phyloP scores from a whole-genome alignment of 495 filamentous ascomycete species.

The Daldinia concentrica region DNA sequence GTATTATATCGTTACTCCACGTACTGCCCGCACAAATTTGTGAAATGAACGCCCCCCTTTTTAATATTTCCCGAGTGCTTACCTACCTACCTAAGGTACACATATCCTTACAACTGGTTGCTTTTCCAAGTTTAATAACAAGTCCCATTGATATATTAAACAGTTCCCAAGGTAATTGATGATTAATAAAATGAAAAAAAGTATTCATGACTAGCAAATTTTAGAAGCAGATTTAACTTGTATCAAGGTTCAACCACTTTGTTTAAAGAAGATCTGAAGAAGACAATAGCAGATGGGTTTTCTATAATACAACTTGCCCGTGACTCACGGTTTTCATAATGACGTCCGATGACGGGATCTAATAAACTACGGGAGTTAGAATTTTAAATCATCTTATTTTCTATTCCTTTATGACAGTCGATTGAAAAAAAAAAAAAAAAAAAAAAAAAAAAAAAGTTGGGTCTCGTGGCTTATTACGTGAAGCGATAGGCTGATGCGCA shows the following conservation, averaged over 20 bases:
- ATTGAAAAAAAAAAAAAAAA: conserved; percentile 20
- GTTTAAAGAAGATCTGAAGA: background rate
- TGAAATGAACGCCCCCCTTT: background rate
- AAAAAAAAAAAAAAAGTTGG: conserved; percentile 32
- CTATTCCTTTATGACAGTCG: background rate
- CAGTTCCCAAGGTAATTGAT: too few species aligned
- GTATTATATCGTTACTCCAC: background rate
- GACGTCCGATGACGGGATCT: conserved; percentile 40
- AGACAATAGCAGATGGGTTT: background rate
- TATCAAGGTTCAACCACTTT: too few species aligned
- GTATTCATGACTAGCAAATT: too few species aligned
- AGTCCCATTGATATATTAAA: too few species aligned
- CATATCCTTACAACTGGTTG: too few species aligned
- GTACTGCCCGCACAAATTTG: background rate
- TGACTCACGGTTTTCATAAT: conserved; percentile 27
- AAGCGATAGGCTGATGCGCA: conserved; percentile 32
- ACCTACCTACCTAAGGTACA: background rate
- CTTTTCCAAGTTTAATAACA: too few species aligned
- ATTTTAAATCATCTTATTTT: background rate
- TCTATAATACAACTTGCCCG: background rate
- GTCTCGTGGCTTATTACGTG: conserved; percentile 26
- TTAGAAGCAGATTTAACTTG: too few species aligned
- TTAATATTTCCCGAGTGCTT: background rate
- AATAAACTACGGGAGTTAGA: conserved; percentile 6
- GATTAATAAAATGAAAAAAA: too few species aligned